Conservation (phyloP, 495 filamentous ascomycete genomes). For the Hyphodiscus hymeniophilus region DNA sequence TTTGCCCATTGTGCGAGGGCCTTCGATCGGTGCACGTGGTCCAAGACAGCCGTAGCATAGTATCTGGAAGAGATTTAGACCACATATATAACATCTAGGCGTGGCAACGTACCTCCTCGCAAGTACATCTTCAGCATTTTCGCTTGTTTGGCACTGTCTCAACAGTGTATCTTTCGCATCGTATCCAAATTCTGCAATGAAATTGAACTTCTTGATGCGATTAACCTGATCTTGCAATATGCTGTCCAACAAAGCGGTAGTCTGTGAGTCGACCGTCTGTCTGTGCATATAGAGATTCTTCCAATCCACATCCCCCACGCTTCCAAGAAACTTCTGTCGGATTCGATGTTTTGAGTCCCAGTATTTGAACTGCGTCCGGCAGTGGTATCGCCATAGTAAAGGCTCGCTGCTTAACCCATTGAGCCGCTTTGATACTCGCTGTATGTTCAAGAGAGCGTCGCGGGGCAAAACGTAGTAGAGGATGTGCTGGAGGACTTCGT, state of each 20-base stretch:
- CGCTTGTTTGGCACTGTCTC: slow-evolving; percentile 47
- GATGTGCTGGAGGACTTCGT: slow-evolving; percentile 68
- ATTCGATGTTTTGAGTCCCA: slow-evolving; percentile 68
- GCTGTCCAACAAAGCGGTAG: slow-evolving; percentile 53
- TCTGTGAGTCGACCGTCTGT: slow-evolving; percentile 41
- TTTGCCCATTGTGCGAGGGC: slow-evolving; percentile 70
- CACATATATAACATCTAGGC: not conserved
- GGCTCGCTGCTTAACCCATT: slow-evolving; percentile 56
- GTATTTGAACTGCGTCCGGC: slow-evolving; percentile 52
- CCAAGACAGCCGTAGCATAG: slow-evolving; percentile 62
- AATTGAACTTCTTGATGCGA: slow-evolving; percentile 59
- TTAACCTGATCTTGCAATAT: slow-evolving; percentile 60
- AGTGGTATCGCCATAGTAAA: slow-evolving; percentile 74
- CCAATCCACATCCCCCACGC: slow-evolving; percentile 62
- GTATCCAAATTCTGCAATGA: slow-evolving; percentile 64
- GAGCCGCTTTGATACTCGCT: slow-evolving; percentile 56
- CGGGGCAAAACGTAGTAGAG: slow-evolving; percentile 51
- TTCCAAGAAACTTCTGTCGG: slow-evolving; percentile 38
- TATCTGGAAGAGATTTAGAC: slow-evolving; percentile 42
- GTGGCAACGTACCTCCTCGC: slow-evolving; percentile 59
- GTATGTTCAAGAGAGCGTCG: slow-evolving; percentile 39
- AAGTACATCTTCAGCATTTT: slow-evolving; percentile 64
- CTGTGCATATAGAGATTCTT: slow-evolving; percentile 60
- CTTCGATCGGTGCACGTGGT: slow-evolving; percentile 70
- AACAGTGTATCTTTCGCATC: slow-evolving; percentile 84